Base-by-base conservation (phyloP, 179 eudicot species). In the Drosera spatulata region DNA sequence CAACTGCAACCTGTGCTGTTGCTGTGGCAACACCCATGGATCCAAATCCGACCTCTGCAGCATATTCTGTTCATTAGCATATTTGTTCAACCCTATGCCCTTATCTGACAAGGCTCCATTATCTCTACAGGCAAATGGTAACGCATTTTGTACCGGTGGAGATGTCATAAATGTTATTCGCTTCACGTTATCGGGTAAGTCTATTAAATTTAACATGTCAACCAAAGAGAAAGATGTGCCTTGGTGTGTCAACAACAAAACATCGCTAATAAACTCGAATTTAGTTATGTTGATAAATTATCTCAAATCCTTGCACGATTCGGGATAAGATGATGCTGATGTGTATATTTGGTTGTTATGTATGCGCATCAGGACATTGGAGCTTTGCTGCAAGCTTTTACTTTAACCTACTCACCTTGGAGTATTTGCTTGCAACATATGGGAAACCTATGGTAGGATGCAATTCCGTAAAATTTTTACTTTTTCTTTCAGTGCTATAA, bases 361-460 rank as follows among this genome's bases (percentile, higher is more conserved):
- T 57, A 46, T n/a, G 2, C n/a, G n/a, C n/a, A 60, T 44, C 50
- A 71, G 80, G 80, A 10, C 73, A 75, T 59, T 69, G 70, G 76
- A 61, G 53, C 58, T 75, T 67, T 53, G 67, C 12, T 33, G 60
- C 68, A 40, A 53, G 41, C 10, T 71, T 51, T 52, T 71, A 71
- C 67, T 42, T 37, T 52, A 66, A 61, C 41, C 75, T 70, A 39
- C 63, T 70, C 8, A 47, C 5, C 8, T 62, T 75, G 3, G 73
- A 75, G 56, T 64, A 66, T 39, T 7, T 67, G 6, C 50, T 75
- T 41, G 79, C 66, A 12, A 68, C 73, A 37, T 71, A 65, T 22
- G 53, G 65, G 50, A 75, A 75, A 53, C 80, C 76, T 41, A 9
- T 61, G 70, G 73, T 75, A 52, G 61, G 75, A 49, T 14, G 33